These are phyloP conservation scores for Thalassiosira allenii DNA, from an alignment of 352 stramenopile genomes.

Conservation along the genomic window DNA sequence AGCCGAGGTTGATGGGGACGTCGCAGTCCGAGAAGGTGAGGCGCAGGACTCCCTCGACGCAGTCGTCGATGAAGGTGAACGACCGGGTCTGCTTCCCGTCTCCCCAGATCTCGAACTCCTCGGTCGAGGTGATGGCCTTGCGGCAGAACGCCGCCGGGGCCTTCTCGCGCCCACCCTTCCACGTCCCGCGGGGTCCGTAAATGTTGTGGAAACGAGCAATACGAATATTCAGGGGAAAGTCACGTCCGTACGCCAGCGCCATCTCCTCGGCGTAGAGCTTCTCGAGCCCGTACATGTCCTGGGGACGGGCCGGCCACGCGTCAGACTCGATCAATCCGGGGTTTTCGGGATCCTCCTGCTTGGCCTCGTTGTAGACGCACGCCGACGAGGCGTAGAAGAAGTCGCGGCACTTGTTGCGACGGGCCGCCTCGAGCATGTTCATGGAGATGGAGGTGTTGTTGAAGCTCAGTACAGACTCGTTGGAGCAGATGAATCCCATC, in stretches of 20 bases:
- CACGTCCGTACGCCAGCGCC: slow-evolving; percentile 95
- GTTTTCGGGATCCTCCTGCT: slow-evolving; percentile 90
- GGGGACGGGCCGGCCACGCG: slow-evolving; percentile 90
- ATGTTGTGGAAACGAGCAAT: slow-evolving; percentile 98
- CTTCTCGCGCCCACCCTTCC: slow-evolving; percentile 89
- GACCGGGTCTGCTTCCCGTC: slow-evolving; percentile 93
- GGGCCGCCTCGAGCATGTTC: slow-evolving; percentile 90
- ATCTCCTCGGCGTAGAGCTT: slow-evolving; percentile 98
- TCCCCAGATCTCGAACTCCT: slow-evolving; percentile 90
- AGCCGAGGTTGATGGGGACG: slow-evolving; percentile 94
- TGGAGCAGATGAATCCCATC: slow-evolving; percentile 92
- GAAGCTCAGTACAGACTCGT: slow-evolving; percentile 90
- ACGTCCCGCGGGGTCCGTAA: slow-evolving; percentile 94
- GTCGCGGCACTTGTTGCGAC: slow-evolving; percentile 82
- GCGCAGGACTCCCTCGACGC: slow-evolving; percentile 92
- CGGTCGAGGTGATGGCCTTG: slow-evolving; percentile 88
- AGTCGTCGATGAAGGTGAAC: slow-evolving; percentile 98
- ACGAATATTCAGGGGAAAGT: slow-evolving; percentile 91
- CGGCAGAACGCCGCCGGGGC: slow-evolving; percentile 91
- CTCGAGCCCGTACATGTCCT: slow-evolving; percentile 92
- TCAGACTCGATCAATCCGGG: slow-evolving; percentile 88
- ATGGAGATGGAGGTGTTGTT: slow-evolving; percentile 93
- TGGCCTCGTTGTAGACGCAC: slow-evolving; percentile 92
- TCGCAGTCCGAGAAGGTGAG: slow-evolving; percentile 92
- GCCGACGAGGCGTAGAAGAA: slow-evolving; percentile 91